Evolutionary conservation across 192 early-diverging fungal genomes (phyloP).

Genomic region (Entrophospora sp.): DNA sequence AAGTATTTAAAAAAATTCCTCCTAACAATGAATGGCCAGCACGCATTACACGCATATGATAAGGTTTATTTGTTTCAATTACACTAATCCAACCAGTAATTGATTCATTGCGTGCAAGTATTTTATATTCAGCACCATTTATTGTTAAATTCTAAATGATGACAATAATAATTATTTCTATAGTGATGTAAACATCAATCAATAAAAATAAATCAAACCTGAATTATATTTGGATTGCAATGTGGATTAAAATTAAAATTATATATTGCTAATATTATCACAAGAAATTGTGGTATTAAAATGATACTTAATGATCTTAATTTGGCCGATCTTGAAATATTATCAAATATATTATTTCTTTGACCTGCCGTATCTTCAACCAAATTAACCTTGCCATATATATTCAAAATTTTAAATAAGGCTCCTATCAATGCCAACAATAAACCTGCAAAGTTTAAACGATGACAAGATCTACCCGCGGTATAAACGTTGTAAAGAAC

Average conservation of each 20-base stretch:
- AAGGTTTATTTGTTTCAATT: slow-evolving; percentile 37
- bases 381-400: slow-evolving; percentile 34
- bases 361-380: slow-evolving; percentile 29
- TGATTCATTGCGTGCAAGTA: slow-evolving; percentile 69
- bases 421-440: slow-evolving; percentile 25
- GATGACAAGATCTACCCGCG: slow-evolving; percentile 26
- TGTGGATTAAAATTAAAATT: slow-evolving; percentile 40
- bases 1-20: slow-evolving; percentile 57
- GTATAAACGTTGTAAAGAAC: slow-evolving; percentile 33
- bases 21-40: slow-evolving; percentile 86
- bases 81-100: slow-evolving; percentile 73
- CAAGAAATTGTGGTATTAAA: slow-evolving; percentile 26
- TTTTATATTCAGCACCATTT: slow-evolving; percentile 24
- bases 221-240: slow-evolving; percentile 39
- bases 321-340: background rate
- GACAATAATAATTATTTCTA: slow-evolving; percentile 18
- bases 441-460: slow-evolving; percentile 27
- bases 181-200: too few species aligned
- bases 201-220: too few species aligned
- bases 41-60: slow-evolving; percentile 62
- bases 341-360: slow-evolving; percentile 1
- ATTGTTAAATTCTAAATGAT: background rate
- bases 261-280: slow-evolving; percentile 29
- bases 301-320: background rate
- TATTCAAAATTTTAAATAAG: slow-evolving; percentile 31